phyloP scores from a whole-genome alignment of 2,329 filamentous ascomycete genomes.

The Botrytis cinerea region DNA sequence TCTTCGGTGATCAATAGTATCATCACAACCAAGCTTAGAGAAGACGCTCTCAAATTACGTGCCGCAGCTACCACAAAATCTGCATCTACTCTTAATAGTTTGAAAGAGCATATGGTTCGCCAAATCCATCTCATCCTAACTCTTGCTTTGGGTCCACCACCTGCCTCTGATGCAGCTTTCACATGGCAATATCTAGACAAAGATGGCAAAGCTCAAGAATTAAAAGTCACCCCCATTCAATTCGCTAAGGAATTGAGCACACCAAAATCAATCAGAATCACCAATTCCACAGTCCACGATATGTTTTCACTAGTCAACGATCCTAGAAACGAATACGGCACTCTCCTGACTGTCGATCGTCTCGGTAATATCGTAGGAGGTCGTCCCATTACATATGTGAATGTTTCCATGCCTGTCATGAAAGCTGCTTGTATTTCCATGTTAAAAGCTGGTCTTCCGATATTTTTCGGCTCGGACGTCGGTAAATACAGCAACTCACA shows the following conservation, averaged over 20 bases:
- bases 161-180: conserved; percentile 67
- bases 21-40: conserved; percentile 82
- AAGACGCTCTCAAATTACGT: conserved; percentile 76
- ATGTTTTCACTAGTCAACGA: conserved; percentile 86
- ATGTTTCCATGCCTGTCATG: conserved; percentile 72
- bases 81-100: conserved; percentile 29
- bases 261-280: conserved; percentile 57
- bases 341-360: conserved; percentile 72
- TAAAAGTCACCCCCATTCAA: conserved; percentile 66
- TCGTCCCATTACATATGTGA: conserved; percentile 75
- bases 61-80: conserved; percentile 47
- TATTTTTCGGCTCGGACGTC: conserved; percentile 89
- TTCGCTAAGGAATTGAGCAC: conserved; percentile 71
- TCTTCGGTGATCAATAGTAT: conserved; percentile 70
- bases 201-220: conserved; percentile 61
- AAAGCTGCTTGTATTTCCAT: conserved; percentile 75
- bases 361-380: conserved; percentile 83
- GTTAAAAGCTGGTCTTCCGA: conserved; percentile 74
- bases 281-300: conserved; percentile 60
- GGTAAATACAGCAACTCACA: conserved; percentile 73
- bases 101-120: conserved; percentile 74
- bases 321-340: conserved; percentile 73
- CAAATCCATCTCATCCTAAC: conserved; percentile 83
- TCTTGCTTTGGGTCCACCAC: conserved; percentile 78
- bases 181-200: conserved; percentile 79